Base-by-base conservation (phyloP, 2,329 filamentous ascomycete species). In the Aaosphaeria arxii region DNA sequence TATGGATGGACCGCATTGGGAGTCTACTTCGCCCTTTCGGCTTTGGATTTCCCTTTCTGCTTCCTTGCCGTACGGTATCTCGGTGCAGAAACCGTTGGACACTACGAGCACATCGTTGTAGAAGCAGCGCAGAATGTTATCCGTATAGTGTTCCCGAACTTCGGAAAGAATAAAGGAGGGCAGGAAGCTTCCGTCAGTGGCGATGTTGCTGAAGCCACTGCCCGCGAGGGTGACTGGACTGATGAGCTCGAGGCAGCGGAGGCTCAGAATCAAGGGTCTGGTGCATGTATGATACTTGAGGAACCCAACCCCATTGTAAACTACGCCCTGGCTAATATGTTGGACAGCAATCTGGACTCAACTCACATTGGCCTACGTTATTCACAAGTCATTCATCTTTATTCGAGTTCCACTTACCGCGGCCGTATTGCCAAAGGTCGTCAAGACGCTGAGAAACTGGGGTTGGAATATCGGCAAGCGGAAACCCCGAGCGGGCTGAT, bases 381-480 rank as follows among this genome's bases (percentile, higher is more conserved):
- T 99, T 49, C 94, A 99, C 78, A 99, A 99, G 75, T 95, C 88
- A 59, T 90, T 97, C 71, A 96, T 99, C 63, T 96, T 99, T 71
- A 71, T 97, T 56, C 84, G 94, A n/a, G 90, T 99, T 7, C 94
- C 94, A 6, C 74, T 97, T 54, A 94, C 94, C 1, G 91, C 89
- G 9, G 92, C 91, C 3, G 79, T 97, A 32, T 91, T 89, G 6
- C 94, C 94, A 1, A 96, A 95, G 72, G 86, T 97, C n/a, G 94
- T 96, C 62, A 95, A 90, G 72, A 82, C 85, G 9, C 76, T 99
- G 30, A 79, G 92, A 55, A 80, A 83, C 9, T 96, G 92, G 90
- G 94, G 94, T 5, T 97, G 89, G 86, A 84, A 97, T 66, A 94
- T 99, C 64, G 92, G 92, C 44, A 95, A 90, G 77, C 79, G 84